A percentile compares a stretch with the other conserved stretches of the same genome.
phyloP scores from a whole-genome alignment of 768 basidiomycete genomes.

The Terana coerulea region DNA sequence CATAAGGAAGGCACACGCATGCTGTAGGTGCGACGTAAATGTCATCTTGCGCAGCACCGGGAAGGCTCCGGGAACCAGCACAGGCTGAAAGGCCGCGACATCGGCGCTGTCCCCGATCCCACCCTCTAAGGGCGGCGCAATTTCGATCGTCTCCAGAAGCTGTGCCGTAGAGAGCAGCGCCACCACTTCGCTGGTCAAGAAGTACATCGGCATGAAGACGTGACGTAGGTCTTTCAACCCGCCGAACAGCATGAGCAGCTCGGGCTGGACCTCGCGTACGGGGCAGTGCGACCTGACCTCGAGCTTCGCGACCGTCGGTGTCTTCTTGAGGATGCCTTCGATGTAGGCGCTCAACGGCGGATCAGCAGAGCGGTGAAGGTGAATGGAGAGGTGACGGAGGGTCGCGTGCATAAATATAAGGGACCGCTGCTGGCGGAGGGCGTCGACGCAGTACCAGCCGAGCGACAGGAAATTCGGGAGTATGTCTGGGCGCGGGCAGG shows the following conservation, averaged over 20 bases:
- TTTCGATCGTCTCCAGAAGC: slow-evolving; percentile 42
- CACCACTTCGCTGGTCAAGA: slow-evolving; percentile 42
- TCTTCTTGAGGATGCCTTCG: slow-evolving; percentile 36
- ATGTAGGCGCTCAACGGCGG: slow-evolving; percentile 24
- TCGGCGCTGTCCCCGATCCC: slow-evolving; percentile 45
- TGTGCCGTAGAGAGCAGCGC: slow-evolving; percentile 41
- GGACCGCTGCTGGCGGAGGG: slow-evolving; percentile 26
- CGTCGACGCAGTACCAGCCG: slow-evolving; percentile 35
- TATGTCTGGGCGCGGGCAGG: slow-evolving; percentile 48
- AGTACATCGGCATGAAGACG: slow-evolving; percentile 48
- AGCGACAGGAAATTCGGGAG: slow-evolving; percentile 54
- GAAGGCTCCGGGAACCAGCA: slow-evolving; percentile 44
- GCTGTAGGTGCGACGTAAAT: slow-evolving; percentile 36
- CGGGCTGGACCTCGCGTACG: slow-evolving; percentile 36
- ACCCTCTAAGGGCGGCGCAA: slow-evolving; percentile 41
- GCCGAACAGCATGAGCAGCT: slow-evolving; percentile 35
- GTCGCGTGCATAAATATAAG: slow-evolving; percentile 56
- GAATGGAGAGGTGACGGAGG: slow-evolving; percentile 34
- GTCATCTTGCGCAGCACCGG: slow-evolving; percentile 47
- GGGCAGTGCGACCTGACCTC: slow-evolving; percentile 40
- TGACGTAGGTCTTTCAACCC: slow-evolving; percentile 40
- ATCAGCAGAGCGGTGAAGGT: slow-evolving; percentile 32
- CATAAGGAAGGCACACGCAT: slow-evolving; percentile 37
- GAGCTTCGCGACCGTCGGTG: slow-evolving; percentile 43
- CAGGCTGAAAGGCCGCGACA: slow-evolving; percentile 39